Percentiles rank a stretch among this genome's conserved stretches.
Conservation (phyloP, 2,329 filamentous ascomycete genomes). For the Colletotrichum australisinense region DNA sequence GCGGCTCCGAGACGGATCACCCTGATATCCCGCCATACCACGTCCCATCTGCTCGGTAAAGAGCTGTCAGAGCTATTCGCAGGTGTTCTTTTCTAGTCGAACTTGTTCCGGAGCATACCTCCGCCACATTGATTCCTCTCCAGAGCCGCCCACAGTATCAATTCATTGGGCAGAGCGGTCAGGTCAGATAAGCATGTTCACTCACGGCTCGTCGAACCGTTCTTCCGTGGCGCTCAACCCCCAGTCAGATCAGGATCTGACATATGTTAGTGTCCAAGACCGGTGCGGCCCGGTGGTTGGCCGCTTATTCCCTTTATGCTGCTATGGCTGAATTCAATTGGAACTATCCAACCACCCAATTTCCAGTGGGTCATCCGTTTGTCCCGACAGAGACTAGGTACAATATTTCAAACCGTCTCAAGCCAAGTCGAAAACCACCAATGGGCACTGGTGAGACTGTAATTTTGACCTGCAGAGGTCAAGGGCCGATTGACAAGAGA, state of each 20-base stretch:
- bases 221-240: neutral
- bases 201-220: neutral
- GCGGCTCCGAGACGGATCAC: slow-evolving; percentile 12
- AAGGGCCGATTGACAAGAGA: neutral
- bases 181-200: slow-evolving; percentile 5
- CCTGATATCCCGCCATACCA: slow-evolving; percentile 5
- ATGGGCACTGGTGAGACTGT: neutral
- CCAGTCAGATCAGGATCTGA: slow-evolving; percentile 7
- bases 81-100: neutral
- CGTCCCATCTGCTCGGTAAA: neutral
- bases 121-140: neutral
- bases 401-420: neutral
- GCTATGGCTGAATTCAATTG: slow-evolving; percentile 1
- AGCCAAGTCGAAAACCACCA: neutral
- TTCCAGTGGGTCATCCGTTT: neutral
- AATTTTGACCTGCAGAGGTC: neutral
- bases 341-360: neutral
- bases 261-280: slow-evolving; percentile 7
- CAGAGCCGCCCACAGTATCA: neutral
- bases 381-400: neutral
- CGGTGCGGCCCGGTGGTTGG: slow-evolving; percentile 21
- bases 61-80: neutral
- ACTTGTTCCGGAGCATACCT: no score
- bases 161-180: slow-evolving; percentile 14
- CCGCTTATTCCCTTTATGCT: neutral